Percentiles rank a stretch among this genome's conserved stretches.
Evolutionary conservation across 768 basidiomycete species (phyloP).

Genomic region (Trametes punicea): DNA sequence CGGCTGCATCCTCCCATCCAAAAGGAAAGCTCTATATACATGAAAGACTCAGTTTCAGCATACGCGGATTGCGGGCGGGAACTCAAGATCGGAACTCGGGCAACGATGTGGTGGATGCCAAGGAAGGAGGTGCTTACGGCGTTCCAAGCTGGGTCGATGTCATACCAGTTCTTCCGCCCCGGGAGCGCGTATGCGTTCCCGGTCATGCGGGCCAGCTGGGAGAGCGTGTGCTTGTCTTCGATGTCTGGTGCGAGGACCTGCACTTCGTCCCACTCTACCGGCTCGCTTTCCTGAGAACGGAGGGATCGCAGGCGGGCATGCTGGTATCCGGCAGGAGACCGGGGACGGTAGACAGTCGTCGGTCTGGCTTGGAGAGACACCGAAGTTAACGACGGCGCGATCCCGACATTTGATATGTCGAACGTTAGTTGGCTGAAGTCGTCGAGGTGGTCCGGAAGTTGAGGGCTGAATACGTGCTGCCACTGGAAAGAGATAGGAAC

Average conservation of each 20-base stretch:
- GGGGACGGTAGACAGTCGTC: constrained; percentile 60
- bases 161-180: constrained; percentile 74
- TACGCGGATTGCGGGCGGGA: no score
- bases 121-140: constrained; percentile 24
- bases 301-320: constrained; percentile 53
- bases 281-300: constrained; percentile 45
- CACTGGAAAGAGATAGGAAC: constrained; percentile 12
- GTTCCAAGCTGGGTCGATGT: constrained; percentile 75
- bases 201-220: constrained; percentile 81
- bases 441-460: neutral
- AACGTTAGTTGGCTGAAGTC: constrained; percentile 5
- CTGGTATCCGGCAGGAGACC: constrained; percentile 47
- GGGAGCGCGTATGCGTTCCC: constrained; percentile 86
- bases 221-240: constrained; percentile 72
- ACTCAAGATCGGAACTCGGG: no score
- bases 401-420: constrained; percentile 2
- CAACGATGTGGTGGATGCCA: no score
- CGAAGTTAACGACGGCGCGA: neutral
- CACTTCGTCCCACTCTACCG: constrained; percentile 63
- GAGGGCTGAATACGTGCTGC: constrained; percentile 12
- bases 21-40: constrained; percentile 80
- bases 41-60: no score
- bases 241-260: constrained; percentile 74
- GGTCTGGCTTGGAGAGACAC: constrained; percentile 43
- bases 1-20: constrained; percentile 63